Evolutionary conservation across 345 rosid species (phyloP).

Genomic region (Gossypium turneri): DNA sequence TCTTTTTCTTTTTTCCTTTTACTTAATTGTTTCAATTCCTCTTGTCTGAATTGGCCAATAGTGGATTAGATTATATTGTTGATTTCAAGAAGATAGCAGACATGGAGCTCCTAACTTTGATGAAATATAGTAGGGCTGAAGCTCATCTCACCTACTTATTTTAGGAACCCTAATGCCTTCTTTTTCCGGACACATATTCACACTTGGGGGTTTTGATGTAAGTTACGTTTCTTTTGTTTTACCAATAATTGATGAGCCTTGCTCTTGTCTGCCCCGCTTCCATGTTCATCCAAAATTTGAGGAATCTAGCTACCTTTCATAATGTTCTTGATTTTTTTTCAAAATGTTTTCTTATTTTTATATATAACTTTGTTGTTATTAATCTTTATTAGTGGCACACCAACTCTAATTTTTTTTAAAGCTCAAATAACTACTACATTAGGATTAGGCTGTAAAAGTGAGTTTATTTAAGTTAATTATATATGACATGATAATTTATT

Average conservation of each 20-base stretch:
- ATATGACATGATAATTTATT: no score
- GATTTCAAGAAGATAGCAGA: background rate
- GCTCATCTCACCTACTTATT: background rate
- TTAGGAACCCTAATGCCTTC: slow-evolving; percentile 7
- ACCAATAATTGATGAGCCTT: background rate
- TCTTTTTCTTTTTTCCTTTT: background rate
- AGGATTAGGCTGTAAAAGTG: no score
- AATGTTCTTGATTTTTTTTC: background rate
- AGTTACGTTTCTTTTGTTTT: background rate
- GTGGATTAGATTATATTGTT: slow-evolving; percentile 14
- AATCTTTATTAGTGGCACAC: no score
- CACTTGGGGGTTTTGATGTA: slow-evolving; percentile 26
- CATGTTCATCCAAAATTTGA: background rate
- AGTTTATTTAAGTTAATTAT: no score
- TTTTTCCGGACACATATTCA: background rate
- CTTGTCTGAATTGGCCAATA: background rate
- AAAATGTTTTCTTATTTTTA: background rate
- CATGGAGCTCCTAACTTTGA: slow-evolving; percentile 27
- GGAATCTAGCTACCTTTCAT: background rate
- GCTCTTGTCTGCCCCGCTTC: background rate
- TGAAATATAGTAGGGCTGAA: background rate
- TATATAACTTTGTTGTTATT: background rate
- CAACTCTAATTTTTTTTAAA: no score
- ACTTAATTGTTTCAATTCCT: background rate
- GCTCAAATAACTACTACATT: no score